phyloP scores from a whole-genome alignment of 2,329 filamentous ascomycete genomes.

The Fusarium sp. region DNA sequence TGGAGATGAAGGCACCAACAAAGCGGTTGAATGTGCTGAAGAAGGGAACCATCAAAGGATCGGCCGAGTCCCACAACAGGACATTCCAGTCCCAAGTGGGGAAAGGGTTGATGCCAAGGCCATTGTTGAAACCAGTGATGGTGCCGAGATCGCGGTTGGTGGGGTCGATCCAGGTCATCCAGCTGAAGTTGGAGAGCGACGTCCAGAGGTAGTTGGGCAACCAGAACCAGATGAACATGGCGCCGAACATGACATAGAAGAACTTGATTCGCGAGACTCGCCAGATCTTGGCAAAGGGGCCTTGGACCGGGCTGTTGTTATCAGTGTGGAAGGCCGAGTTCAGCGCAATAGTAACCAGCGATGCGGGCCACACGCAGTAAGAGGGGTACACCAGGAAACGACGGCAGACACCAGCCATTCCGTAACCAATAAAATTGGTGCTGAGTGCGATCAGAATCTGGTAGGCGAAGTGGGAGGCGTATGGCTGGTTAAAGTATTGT shows the following conservation, averaged over 20 bases:
- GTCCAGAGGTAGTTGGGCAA: slow-evolving; percentile 64
- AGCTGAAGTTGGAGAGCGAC: slow-evolving; percentile 61
- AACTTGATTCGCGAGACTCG: slow-evolving; percentile 59
- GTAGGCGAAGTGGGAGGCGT: slow-evolving; percentile 60
- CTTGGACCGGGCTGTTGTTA: slow-evolving; percentile 44
- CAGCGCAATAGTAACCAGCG: slow-evolving; percentile 62
- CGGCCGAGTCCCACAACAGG: slow-evolving; percentile 52
- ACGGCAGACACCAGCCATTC: slow-evolving; percentile 62
- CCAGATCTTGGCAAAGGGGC: slow-evolving; percentile 51
- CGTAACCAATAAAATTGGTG: slow-evolving; percentile 68
- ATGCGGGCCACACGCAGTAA: slow-evolving; percentile 66
- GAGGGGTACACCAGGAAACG: slow-evolving; percentile 65
- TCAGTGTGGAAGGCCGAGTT: slow-evolving; percentile 62
- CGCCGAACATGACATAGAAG: slow-evolving; percentile 57
- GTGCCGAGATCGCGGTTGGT: slow-evolving; percentile 52
- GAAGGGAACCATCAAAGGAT: slow-evolving; percentile 54
- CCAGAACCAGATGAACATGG: slow-evolving; percentile 67
- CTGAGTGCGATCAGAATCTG: slow-evolving; percentile 63
- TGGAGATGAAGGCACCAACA: slow-evolving; percentile 45
- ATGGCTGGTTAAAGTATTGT: slow-evolving; percentile 63
- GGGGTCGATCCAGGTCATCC: slow-evolving; percentile 66
- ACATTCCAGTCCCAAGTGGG: slow-evolving; percentile 60
- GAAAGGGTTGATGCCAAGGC: slow-evolving; percentile 55
- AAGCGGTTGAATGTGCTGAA: slow-evolving; percentile 53
- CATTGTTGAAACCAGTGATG: slow-evolving; percentile 52